Percentiles rank a stretch among this genome's conserved stretches.
These are phyloP conservation scores for Graphiopsis chlorocephala DNA, from an alignment of 2,329 filamentous ascomycete genomes.

Conservation along the genomic window DNA sequence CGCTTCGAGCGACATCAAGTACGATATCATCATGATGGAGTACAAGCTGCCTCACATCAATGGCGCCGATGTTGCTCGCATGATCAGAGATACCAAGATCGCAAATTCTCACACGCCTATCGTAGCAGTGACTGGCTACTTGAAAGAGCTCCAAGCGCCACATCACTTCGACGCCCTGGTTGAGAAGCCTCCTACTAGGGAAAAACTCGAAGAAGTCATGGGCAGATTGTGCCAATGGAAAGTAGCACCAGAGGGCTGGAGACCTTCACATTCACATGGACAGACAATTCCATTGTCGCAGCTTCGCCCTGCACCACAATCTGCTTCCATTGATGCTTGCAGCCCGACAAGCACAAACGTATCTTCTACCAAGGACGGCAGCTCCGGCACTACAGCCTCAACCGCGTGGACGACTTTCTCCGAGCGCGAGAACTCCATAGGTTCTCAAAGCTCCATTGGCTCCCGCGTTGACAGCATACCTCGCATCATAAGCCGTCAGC, in stretches of 20 bases:
- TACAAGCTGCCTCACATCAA: constrained; percentile 94
- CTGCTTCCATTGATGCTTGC: constrained; percentile 51
- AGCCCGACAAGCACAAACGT: constrained; percentile 78
- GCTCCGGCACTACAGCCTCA: constrained; percentile 34
- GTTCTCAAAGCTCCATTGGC: constrained; percentile 65
- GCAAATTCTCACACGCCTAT: constrained; percentile 92
- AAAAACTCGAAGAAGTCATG: constrained; percentile 85
- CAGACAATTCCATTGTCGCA: constrained; percentile 57
- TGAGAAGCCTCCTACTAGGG: constrained; percentile 92
- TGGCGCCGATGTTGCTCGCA: constrained; percentile 90
- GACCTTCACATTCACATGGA: constrained; percentile 34
- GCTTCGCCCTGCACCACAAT: constrained; percentile 57
- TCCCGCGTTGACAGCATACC: constrained; percentile 67
- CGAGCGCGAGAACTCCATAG: constrained; percentile 74
- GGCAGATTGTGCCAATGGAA: constrained; percentile 92
- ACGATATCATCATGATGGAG: constrained; percentile 98
- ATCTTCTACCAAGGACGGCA: constrained; percentile 59
- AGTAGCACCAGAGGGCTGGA: constrained; percentile 64
- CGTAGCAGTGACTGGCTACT: constrained; percentile 91
- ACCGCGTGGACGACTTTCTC: constrained; percentile 12
- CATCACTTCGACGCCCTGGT: constrained; percentile 95
- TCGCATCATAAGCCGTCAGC: constrained; percentile 70
- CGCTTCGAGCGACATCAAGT: constrained; percentile 95
- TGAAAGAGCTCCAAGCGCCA: constrained; percentile 93
- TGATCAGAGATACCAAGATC: constrained; percentile 97